Conservation (phyloP, 169 alveolate genomes). For the Neospora caninum region DNA sequence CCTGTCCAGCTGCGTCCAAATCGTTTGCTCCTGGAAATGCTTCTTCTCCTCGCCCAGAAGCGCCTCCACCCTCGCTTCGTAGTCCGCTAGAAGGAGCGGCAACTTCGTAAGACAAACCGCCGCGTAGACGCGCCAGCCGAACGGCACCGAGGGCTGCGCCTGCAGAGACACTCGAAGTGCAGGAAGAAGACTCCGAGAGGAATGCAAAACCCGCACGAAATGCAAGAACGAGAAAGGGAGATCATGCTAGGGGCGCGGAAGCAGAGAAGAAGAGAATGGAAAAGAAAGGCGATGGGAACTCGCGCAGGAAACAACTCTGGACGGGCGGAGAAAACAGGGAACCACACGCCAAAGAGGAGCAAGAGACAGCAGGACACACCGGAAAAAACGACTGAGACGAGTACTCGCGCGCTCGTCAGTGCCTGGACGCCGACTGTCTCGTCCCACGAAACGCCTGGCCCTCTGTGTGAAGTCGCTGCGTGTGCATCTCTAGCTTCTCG, state of each 20-base stretch:
- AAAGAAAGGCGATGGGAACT: neutral
- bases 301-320: too few relatives aligned
- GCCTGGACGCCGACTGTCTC: neutral
- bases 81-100: neutral
- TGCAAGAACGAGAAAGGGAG: neutral
- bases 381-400: too few relatives aligned
- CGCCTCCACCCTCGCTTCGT: neutral
- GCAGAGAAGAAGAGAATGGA: neutral
- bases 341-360: neutral
- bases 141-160: slow-evolving; percentile 73
- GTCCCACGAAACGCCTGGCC: too few relatives aligned
- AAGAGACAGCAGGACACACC: neutral
- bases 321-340: too few relatives aligned
- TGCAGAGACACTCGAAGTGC: neutral
- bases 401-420: neutral
- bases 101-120: slow-evolving; percentile 66
- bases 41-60: neutral
- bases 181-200: neutral
- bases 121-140: slow-evolving; percentile 71
- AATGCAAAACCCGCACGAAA: neutral
- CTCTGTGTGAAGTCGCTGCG: too few relatives aligned
- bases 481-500: too few relatives aligned
- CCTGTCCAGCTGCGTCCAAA: neutral
- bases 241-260: neutral
- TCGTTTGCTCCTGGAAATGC: neutral